These are phyloP conservation scores for Xerocomellus chrysenteron DNA, from an alignment of 768 basidiomycete species.

Conservation along the genomic window DNA sequence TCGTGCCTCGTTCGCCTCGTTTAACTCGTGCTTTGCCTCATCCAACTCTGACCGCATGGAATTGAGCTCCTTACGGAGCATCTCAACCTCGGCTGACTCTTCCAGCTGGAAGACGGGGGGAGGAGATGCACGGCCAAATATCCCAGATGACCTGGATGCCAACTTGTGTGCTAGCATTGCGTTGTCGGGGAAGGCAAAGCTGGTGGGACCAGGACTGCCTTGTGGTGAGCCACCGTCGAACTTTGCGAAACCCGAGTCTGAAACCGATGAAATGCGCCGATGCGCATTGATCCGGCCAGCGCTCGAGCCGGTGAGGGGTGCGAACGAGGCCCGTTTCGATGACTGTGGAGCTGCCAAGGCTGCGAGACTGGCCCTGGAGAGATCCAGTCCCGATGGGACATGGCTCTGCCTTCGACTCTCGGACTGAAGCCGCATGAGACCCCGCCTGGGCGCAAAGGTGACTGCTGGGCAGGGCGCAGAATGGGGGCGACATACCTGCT, in stretches of 20 bases:
- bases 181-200: conserved; percentile 36
- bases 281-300: conserved; percentile 50
- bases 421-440: conserved; percentile 82
- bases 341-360: conserved; percentile 46
- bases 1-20: conserved; percentile 77
- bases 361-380: conserved; percentile 47
- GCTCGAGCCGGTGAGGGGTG: conserved; percentile 61
- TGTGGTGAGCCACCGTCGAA: conserved; percentile 33
- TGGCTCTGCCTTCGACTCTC: conserved; percentile 68
- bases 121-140: conserved; percentile 53
- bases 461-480: background rate
- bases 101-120: conserved; percentile 36
- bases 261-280: conserved; percentile 72
- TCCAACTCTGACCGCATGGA: conserved; percentile 59
- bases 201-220: conserved; percentile 35
- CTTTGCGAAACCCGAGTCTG: conserved; percentile 50
- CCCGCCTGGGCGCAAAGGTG: conserved; percentile 50
- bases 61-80: conserved; percentile 58
- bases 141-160: conserved; percentile 43
- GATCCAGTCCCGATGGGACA: conserved; percentile 50
- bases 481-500: conserved; percentile 56
- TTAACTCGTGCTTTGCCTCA: conserved; percentile 62
- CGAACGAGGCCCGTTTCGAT: conserved; percentile 73
- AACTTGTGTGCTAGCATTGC: conserved; percentile 17
- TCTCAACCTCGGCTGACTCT: conserved; percentile 50